Evolutionary conservation across 768 basidiomycete species (phyloP).

Genomic region (Sarcodon aspratus): DNA sequence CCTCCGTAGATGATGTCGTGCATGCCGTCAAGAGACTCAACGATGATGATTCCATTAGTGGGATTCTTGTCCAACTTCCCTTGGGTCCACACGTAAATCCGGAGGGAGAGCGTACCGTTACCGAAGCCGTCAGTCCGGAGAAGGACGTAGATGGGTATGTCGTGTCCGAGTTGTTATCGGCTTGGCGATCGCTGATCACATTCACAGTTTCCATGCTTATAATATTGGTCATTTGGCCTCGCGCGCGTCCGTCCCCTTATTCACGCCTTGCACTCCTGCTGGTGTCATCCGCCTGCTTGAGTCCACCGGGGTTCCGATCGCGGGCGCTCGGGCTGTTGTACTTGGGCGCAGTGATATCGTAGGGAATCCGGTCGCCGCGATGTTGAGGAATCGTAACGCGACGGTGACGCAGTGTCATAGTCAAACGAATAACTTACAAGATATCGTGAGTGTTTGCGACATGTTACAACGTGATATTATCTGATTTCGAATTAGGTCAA

Average conservation of each 20-base stretch:
- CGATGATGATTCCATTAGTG: constrained; percentile 68
- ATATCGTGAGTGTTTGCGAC: constrained; percentile 44
- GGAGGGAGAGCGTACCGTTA: constrained; percentile 81
- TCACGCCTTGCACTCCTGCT: constrained; percentile 91
- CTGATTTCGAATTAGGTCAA: constrained; percentile 41
- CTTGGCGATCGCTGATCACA: not conserved
- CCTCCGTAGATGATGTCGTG: constrained; percentile 68
- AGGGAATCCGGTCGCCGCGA: constrained; percentile 86
- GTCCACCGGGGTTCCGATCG: constrained; percentile 64
- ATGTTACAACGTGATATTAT: not conserved
- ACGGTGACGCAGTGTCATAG: constrained; percentile 99
- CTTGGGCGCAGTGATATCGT: constrained; percentile 98
- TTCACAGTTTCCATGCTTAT: constrained; percentile 85
- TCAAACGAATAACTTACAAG: constrained; percentile 69
- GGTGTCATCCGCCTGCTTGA: constrained; percentile 88
- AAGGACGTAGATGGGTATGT: constrained; percentile 95
- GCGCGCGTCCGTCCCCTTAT: constrained; percentile 80
- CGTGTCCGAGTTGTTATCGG: constrained; percentile 1
- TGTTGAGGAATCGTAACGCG: constrained; percentile 83
- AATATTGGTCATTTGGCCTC: constrained; percentile 95
- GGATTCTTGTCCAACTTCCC: constrained; percentile 93
- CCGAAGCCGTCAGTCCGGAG: constrained; percentile 86
- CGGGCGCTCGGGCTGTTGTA: constrained; percentile 80
- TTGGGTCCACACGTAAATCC: constrained; percentile 72
- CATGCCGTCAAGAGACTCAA: constrained; percentile 74